Conservation (phyloP, 75 land plant species). For the Larix kaempferi region DNA sequence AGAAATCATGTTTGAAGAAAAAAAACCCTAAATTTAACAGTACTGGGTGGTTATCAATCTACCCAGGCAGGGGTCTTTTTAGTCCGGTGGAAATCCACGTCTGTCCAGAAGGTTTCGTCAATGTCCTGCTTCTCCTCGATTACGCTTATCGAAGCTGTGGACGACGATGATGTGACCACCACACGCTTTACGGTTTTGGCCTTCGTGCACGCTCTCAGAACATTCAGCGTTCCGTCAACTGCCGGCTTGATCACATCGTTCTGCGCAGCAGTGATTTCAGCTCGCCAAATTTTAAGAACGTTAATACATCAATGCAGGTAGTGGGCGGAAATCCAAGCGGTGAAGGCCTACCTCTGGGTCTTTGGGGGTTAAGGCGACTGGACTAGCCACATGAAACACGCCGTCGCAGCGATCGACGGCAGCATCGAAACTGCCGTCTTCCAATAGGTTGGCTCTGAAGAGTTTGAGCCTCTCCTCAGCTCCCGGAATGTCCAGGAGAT, state of each 20-base stretch:
- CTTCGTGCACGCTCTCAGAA: constrained; percentile 29
- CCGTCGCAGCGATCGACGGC: constrained; percentile 74
- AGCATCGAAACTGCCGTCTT: constrained; percentile 76
- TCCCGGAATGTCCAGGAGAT: constrained; percentile 57
- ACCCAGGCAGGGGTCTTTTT: constrained; percentile 8
- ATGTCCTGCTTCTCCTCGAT: background rate
- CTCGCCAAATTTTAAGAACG: too few species aligned
- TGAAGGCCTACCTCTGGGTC: too few species aligned
- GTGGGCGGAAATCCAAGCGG: too few species aligned
- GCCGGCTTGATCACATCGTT: constrained; percentile 18
- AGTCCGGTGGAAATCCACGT: background rate
- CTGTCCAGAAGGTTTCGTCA: constrained; percentile 7
- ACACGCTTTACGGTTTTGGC: constrained; percentile 26
- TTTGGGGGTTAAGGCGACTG: constrained; percentile 26
- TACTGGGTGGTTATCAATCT: background rate
- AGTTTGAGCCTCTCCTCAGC: constrained; percentile 76
- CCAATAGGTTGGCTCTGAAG: constrained; percentile 70
- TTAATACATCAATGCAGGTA: too few species aligned
- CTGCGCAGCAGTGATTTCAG: background rate
- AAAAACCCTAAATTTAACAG: too few species aligned
- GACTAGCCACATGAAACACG: constrained; percentile 86
- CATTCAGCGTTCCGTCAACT: constrained; percentile 28
- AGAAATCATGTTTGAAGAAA: too few species aligned
- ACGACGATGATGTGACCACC: constrained; percentile 28
- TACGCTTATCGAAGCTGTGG: constrained; percentile 15